Base-by-base conservation (phyloP, 257 asterid species). In the Leptodermis oblonga region DNA sequence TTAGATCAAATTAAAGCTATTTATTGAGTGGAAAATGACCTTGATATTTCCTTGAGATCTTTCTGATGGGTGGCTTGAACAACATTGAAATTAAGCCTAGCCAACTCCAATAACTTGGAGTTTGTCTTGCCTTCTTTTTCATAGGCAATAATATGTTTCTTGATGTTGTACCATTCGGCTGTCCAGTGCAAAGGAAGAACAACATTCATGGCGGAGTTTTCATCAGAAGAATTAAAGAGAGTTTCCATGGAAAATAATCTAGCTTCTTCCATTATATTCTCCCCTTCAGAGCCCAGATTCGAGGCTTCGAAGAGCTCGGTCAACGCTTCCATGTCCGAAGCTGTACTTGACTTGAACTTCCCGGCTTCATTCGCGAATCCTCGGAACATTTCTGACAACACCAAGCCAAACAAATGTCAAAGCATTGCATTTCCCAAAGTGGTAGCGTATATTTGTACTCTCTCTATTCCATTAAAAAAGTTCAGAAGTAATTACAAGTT, bases 11-110 rank as follows among this genome's bases (percentile, higher is more conserved):
- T 3, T 43, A n/a, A n/a, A n/a, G n/a, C n/a, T n/a, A n/a, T n/a
- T n/a, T n/a, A n/a, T n/a, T n/a, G n/a, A n/a, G n/a, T n/a, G n/a
- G n/a, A n/a, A n/a, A 30, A 17, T 31, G 18, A 74, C 95, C 95
- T 86, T 18, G 62, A 83, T 82, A 82, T 72, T 12, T 83, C 84
- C 77, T 82, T 83, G 7, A 90, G 87, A 25, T 87, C 86, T 20
- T 79, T 60, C 70, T 86, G 95, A 66, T 83, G 92, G 37, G 77
- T 73, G 67, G 73, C 74, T 79, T 90, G 95, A 70, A 77, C 69
- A 0, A 73, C 74, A 69, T 90, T 90, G 51, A 83, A 90, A 75
- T 90, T 86, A 61, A 86, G 86, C 53, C 77, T 78, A 1, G 93
- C 90, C 41, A 88, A 79, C 28, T 81, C 41, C n/a, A 77, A 64